Conservation (phyloP, 768 basidiomycete genomes). For the Pisolithus marmoratus region DNA sequence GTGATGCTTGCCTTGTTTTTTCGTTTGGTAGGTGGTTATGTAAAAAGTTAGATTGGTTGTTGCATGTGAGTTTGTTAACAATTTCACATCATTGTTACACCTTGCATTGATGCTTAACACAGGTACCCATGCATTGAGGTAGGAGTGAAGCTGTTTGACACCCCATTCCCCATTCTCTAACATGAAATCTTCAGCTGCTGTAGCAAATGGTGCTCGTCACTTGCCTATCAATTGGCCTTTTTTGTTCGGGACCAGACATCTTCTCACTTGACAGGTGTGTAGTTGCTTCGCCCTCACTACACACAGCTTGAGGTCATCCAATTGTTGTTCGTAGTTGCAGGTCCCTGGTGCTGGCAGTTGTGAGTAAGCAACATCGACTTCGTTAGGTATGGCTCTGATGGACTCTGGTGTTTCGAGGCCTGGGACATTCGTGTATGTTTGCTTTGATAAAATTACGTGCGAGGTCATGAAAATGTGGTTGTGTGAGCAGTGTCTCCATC, state of each 20-base stretch:
- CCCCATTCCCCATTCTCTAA: too few species aligned
- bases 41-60: constrained; percentile 32
- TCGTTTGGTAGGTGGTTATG: constrained; percentile 28
- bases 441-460: constrained; percentile 25
- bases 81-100: constrained; percentile 40
- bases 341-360: constrained; percentile 33
- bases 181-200: too few species aligned
- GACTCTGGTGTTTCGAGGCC: constrained; percentile 11
- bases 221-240: too few species aligned
- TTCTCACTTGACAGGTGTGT: too few species aligned
- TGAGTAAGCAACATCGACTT: constrained; percentile 21
- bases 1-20: constrained; percentile 21
- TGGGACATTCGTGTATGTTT: constrained; percentile 1
- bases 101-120: constrained; percentile 1
- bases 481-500: neutral
- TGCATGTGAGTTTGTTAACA: constrained; percentile 30
- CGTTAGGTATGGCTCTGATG: constrained; percentile 18
- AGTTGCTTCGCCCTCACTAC: too few species aligned
- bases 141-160: too few species aligned
- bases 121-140: too few species aligned
- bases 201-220: too few species aligned
- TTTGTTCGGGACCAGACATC: too few species aligned
- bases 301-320: too few species aligned
- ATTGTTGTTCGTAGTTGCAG: constrained; percentile 9
- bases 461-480: constrained; percentile 17